Conservation (phyloP, 2,329 filamentous ascomycete genomes). For the Epichloe festucae region DNA sequence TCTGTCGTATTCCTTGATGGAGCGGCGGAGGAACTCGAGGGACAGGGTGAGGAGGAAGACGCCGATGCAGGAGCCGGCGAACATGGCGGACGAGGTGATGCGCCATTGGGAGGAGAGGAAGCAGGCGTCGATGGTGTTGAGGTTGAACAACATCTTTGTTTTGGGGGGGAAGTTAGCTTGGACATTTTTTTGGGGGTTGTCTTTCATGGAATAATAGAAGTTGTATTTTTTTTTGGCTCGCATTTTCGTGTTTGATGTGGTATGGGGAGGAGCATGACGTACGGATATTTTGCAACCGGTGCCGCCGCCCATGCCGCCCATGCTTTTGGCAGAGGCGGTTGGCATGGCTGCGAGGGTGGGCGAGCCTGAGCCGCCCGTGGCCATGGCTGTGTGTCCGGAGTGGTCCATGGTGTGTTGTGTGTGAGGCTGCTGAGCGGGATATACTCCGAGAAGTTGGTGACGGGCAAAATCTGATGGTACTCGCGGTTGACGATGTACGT, state of each 20-base stretch:
- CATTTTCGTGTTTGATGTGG: not conserved
- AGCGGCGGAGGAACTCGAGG: slow-evolving; percentile 60
- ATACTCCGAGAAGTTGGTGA: no score
- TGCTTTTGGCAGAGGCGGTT: slow-evolving; percentile 6
- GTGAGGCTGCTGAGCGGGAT: no score
- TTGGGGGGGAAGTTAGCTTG: not conserved
- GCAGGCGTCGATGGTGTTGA: slow-evolving; percentile 56
- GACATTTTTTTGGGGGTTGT: no score
- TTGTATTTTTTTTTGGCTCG: not conserved
- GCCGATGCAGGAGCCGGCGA: slow-evolving; percentile 70
- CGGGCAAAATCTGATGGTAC: not conserved
- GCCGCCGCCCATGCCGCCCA: slow-evolving; percentile 13
- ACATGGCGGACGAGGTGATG: slow-evolving; percentile 55
- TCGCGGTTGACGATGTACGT: no score
- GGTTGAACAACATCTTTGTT: slow-evolving; percentile 66
- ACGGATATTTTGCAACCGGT: slow-evolving; percentile 27
- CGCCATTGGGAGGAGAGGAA: slow-evolving; percentile 62
- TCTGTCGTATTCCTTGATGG: slow-evolving; percentile 59
- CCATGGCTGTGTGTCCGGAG: slow-evolving; percentile 8
- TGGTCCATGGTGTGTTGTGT: slow-evolving; percentile 5
- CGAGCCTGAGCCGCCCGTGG: slow-evolving; percentile 2
- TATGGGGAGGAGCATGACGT: not conserved
- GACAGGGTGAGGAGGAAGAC: slow-evolving; percentile 59
- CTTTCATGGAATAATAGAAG: no score
- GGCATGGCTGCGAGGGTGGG: slow-evolving; percentile 6